Conservation (phyloP, 1,284 basidiomycete species). For the Malassezia psittaci region DNA sequence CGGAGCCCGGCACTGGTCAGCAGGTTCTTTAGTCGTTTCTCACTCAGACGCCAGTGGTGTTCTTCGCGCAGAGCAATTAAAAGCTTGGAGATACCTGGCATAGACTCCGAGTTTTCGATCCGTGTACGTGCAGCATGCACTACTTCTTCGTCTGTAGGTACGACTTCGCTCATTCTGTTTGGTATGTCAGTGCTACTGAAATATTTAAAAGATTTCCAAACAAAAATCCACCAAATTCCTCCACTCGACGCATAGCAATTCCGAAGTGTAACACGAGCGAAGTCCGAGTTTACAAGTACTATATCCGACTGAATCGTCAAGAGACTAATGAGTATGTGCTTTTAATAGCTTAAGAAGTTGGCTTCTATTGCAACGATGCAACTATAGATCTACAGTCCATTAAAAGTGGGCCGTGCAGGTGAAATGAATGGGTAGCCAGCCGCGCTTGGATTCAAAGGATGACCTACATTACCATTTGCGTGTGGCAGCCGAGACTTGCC, state of each 20-base stretch:
- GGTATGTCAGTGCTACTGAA: too few relatives aligned
- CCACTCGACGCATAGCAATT: constrained; percentile 3
- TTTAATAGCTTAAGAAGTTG: not conserved
- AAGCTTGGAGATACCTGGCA: constrained; percentile 19
- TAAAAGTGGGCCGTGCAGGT: not conserved
- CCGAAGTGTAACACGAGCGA: too few relatives aligned
- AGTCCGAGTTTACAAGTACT: too few relatives aligned
- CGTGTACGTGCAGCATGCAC: constrained; percentile 15
- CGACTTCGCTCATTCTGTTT: not conserved
- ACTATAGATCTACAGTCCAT: not conserved
- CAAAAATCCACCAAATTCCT: too few relatives aligned
- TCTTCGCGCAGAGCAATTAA: constrained; percentile 23
- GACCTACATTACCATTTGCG: not conserved
- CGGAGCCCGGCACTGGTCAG: constrained; percentile 17
- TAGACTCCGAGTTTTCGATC: not conserved
- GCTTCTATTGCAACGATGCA: not conserved
- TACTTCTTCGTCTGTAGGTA: constrained; percentile 19
- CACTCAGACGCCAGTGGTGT: constrained; percentile 27
- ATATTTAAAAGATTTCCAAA: too few relatives aligned
- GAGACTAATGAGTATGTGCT: not conserved
- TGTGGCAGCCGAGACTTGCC: not conserved
- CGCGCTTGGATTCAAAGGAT: not conserved
- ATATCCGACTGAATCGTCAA: too few relatives aligned
- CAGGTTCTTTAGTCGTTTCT: constrained; percentile 21
- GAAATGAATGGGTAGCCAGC: not conserved